Evolutionary conservation across 2,329 filamentous ascomycete genomes (phyloP), one percentile per base, ranked within the genome.

Genomic region (Verticillium nubilum): DNA sequence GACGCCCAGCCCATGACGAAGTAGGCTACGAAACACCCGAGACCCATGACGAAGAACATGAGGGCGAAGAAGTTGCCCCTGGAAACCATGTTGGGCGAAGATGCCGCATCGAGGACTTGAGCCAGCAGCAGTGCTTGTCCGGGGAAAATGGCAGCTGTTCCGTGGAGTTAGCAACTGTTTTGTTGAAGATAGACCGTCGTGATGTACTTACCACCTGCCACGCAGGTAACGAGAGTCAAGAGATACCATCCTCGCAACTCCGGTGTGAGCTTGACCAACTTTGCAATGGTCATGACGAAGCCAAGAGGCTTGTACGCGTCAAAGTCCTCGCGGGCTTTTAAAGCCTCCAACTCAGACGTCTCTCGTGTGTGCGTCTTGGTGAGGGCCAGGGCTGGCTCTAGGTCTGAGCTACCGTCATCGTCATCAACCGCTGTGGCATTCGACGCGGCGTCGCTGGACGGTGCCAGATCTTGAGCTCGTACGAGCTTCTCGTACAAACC

Each of bases 41-140:
- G 37, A 0, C 66, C 64, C 54, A 70, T 66, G 27, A 69, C 63
- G 17, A 71, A 67, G 59, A 68, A 71, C 67, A 71, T 71, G 3
- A 69, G 62, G 3, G 69, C 57, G n/a, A 67, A 65, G 64, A 80
- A 80, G 61, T 80, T 76, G 1, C 76, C 78, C 25, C 35, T 19
- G 10, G 54, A 56, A 6, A 56, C 54, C 13, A 37, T 42, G 54
- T 27, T n/a, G 13, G n/a, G 23, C 12, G 54, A 37, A 10, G 25
- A 26, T 1, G 28, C 28, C 15, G 54, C 23, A 17, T 56, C 54
- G 19, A 56, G 33, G 23, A 56, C 19, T 15, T 47, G 26, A 7
- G 33, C 54, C 2, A 56, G 25, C 4, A 56, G 35, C 5, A 56
- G 6, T 9, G 54, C 33, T 19, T 56, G 54, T 7, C 33, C 54